These are phyloP conservation scores for Vicia villosa DNA, from an alignment of 306 rosid genomes.

Conservation along the genomic window DNA sequence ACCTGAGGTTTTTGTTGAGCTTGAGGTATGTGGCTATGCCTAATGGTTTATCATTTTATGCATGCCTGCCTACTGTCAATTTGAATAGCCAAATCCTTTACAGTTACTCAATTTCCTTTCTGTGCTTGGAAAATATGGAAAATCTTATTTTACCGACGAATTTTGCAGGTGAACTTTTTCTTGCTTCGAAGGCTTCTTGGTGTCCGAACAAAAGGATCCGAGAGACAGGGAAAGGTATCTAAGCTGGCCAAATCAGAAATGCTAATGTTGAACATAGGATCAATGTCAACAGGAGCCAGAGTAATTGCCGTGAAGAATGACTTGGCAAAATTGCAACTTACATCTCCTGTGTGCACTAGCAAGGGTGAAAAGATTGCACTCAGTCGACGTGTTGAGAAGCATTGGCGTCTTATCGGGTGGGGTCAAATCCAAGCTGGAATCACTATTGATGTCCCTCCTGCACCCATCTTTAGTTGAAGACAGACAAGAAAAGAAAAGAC, in stretches of 20 bases:
- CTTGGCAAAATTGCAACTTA: slow-evolving; percentile 86
- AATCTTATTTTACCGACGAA: slow-evolving; percentile 7
- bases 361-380: slow-evolving; percentile 93
- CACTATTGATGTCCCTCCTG: slow-evolving; percentile 75
- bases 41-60: slow-evolving; percentile 7
- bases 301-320: slow-evolving; percentile 88
- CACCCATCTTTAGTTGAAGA: slow-evolving; percentile 36
- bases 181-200: slow-evolving; percentile 89
- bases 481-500: neutral
- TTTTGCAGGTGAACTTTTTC: slow-evolving; percentile 83
- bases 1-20: slow-evolving; percentile 86
- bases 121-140: neutral
- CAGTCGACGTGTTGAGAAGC: slow-evolving; percentile 96
- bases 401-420: slow-evolving; percentile 97
- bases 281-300: slow-evolving; percentile 91
- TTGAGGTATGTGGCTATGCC: slow-evolving; percentile 64
- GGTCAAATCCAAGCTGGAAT: slow-evolving; percentile 95
- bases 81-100: neutral
- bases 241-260: slow-evolving; percentile 85
- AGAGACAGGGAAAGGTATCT: slow-evolving; percentile 91
- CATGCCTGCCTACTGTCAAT: neutral
- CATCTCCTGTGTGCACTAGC: slow-evolving; percentile 96
- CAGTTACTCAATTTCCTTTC: neutral
- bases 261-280: slow-evolving; percentile 95
- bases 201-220: slow-evolving; percentile 86